phyloP scores from a whole-genome alignment of 257 asterid genomes.

The Gardenia jasminoides region DNA sequence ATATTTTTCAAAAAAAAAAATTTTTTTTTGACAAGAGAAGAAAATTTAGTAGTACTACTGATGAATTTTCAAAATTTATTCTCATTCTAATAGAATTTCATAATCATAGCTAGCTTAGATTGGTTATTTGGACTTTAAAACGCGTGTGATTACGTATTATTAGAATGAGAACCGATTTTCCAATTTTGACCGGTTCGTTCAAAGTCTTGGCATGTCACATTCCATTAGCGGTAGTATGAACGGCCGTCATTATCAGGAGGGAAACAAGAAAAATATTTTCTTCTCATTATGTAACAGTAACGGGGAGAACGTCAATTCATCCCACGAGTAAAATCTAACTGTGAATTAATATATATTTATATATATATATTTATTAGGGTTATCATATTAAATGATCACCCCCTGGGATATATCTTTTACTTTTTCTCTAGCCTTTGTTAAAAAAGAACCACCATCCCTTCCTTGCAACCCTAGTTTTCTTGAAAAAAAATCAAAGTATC shows the following conservation, averaged over 20 bases:
- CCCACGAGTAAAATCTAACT: not conserved
- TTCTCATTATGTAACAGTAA: no score
- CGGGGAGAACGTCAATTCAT: not conserved
- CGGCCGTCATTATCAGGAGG: not conserved
- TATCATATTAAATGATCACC: not conserved
- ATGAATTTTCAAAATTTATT: not conserved
- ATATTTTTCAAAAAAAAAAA: not conserved
- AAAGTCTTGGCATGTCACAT: not conserved
- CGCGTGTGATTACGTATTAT: not conserved
- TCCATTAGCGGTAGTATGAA: not conserved
- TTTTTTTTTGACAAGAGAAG: not conserved
- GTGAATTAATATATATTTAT: not conserved
- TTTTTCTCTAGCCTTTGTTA: not conserved
- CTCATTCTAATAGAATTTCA: not conserved
- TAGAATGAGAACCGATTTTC: not conserved
- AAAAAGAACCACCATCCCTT: not conserved
- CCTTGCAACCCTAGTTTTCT: constrained; percentile 1
- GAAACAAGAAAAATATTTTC: not conserved
- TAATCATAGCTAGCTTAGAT: not conserved
- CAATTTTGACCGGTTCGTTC: not conserved
- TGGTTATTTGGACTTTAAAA: not conserved
- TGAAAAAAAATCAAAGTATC: constrained; percentile 9
- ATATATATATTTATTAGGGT: no score
- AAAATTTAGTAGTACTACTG: not conserved
- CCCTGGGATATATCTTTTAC: not conserved